Base-by-base conservation (phyloP, 108 stramenopile genomes). In the Cyclotella baltica region DNA sequence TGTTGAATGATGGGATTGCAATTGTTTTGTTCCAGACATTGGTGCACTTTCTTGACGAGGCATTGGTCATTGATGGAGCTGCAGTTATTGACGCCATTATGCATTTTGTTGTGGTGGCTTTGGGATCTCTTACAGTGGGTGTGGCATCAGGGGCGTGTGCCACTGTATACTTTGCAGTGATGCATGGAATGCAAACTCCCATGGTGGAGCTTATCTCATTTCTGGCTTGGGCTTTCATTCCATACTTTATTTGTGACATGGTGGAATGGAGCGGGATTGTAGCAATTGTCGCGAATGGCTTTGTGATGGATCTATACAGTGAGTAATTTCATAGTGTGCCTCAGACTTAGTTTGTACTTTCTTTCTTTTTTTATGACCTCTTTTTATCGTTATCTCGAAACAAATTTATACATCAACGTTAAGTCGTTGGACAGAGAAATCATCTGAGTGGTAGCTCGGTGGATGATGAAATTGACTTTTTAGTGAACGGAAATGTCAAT, bases 1-100 rank as follows among this genome's bases (percentile, higher is more conserved):
- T 98, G n/a, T 76, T 98, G 66, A 98, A 98, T 74, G 98, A 98
- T 78, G 98, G 96, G 15, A 94, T 98, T 37, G 92, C 96, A 82
- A 89, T 91, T 76, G 90, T 83, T 67, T 83, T 83, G 11, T 97
- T 92, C 72, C 82, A 96, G 52, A 97, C 96, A 18, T 73, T 96
- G 22, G 86, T 92, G 4, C 90, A 95, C 62, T 97, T 97, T 74
- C 66, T 96, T 51, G 90, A 93, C 78, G 88, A 88, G n/a, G 71
- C 86, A 13, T 73, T 92, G 56, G 70, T 88, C 40, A 87, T 92
- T 55, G 90, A 94, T 75, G 62, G 75, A 22, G 76, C 85, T 8
- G 90, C 87, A 15, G 70, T 90, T 22, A 37, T 72, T 16, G 88
- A 84, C 59, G 97, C 95, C 11, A 58, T 82, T 0, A 78, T 91